phyloP scores from a whole-genome alignment of 345 rosid species.

The Sonneratia caseolaris region DNA sequence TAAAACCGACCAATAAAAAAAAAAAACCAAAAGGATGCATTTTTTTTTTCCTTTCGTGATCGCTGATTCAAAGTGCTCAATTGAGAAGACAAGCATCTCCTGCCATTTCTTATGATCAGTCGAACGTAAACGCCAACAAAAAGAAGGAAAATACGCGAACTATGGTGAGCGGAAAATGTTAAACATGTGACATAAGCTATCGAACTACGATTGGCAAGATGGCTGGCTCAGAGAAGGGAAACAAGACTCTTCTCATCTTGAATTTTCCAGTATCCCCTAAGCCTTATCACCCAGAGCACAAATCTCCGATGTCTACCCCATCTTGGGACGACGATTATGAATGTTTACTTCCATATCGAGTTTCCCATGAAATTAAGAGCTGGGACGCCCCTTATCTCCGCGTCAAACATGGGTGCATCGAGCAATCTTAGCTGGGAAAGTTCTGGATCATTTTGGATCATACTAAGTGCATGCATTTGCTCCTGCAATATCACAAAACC shows the following conservation, averaged over 20 bases:
- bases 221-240: not conserved
- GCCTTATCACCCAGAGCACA: too few species aligned
- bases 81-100: too few species aligned
- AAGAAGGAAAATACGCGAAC: not conserved
- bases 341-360: constrained; percentile 46
- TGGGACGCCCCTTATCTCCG: constrained; percentile 73
- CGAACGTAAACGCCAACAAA: not conserved
- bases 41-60: too few species aligned
- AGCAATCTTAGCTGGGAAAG: constrained; percentile 43
- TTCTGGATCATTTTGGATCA: constrained; percentile 38
- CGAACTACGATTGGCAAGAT: not conserved
- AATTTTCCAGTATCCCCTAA: too few species aligned
- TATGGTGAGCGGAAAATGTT: not conserved
- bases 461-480: constrained; percentile 44
- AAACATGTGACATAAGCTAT: not conserved
- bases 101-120: too few species aligned
- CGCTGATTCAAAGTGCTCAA: too few species aligned
- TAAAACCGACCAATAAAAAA: too few species aligned
- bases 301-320: too few species aligned
- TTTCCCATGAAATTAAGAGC: constrained; percentile 74
- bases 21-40: too few species aligned
- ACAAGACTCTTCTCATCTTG: not conserved
- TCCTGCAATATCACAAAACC: constrained; percentile 33
- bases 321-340: not conserved
- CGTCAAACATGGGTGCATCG: constrained; percentile 51